Evolutionary conservation across 2,329 filamentous ascomycete genomes (phyloP).

Genomic region (Talaromyces sp.): DNA sequence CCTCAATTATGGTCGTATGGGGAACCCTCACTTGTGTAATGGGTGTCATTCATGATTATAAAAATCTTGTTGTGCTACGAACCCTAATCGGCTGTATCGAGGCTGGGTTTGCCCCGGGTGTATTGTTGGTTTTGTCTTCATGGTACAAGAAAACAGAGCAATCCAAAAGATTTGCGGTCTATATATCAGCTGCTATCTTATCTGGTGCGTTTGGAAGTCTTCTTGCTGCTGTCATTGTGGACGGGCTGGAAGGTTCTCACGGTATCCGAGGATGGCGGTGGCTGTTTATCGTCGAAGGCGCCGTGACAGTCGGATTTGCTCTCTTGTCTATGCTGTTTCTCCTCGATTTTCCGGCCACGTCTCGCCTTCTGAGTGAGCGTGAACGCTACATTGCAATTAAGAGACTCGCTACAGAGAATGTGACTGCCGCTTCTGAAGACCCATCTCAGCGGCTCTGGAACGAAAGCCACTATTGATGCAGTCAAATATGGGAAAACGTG

Average conservation of each 20-base stretch:
- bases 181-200: slow-evolving; percentile 14
- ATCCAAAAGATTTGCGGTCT: slow-evolving; percentile 17
- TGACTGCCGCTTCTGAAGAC: neutral
- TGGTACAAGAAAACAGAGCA: slow-evolving; percentile 28
- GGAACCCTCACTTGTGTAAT: slow-evolving; percentile 17
- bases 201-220: slow-evolving; percentile 21
- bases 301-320: slow-evolving; percentile 36
- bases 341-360: neutral
- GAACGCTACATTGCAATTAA: neutral
- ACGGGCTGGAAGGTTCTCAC: slow-evolving; percentile 17
- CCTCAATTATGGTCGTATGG: slow-evolving; percentile 17
- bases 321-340: slow-evolving; percentile 41
- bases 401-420: neutral
- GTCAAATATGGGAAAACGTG: neutral
- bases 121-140: slow-evolving; percentile 26
- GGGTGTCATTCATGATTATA: slow-evolving; percentile 21
- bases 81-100: slow-evolving; percentile 22
- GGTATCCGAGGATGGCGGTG: slow-evolving; percentile 21
- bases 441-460: neutral
- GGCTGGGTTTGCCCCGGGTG: slow-evolving; percentile 28
- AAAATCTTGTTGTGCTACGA: slow-evolving; percentile 20
- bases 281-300: slow-evolving; percentile 24
- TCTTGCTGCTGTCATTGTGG: slow-evolving; percentile 19
- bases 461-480: neutral
- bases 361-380: neutral